Percentiles rank a stretch among this genome's conserved stretches.
phyloP scores from a whole-genome alignment of 2,329 filamentous ascomycete species.

The Aspergillus alliaceus region DNA sequence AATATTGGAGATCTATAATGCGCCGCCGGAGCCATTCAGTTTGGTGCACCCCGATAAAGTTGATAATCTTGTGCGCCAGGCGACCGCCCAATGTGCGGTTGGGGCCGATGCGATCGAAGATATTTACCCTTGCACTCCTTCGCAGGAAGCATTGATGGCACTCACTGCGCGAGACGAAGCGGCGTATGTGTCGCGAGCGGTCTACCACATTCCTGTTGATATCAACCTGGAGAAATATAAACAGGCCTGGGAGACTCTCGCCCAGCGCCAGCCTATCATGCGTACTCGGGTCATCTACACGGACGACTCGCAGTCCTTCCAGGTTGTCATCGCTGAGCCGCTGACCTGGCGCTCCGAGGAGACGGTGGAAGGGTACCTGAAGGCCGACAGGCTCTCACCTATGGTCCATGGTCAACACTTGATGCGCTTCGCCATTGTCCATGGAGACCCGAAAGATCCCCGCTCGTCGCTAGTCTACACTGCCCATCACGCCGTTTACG shows the following conservation, averaged over 20 bases:
- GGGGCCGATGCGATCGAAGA: background rate
- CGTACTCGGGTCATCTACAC: background rate
- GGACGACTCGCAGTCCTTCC: background rate
- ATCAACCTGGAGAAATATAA: background rate
- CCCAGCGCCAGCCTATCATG: background rate
- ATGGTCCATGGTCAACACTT: background rate
- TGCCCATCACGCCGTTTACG: conserved; percentile 45
- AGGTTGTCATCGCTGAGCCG: background rate
- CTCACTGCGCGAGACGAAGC: background rate
- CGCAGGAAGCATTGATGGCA: background rate
- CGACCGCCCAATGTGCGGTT: background rate
- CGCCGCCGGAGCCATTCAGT: background rate
- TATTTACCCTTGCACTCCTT: too few species aligned
- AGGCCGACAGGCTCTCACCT: background rate
- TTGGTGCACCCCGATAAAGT: background rate
- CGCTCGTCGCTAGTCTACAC: conserved; percentile 36
- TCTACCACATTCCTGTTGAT: background rate
- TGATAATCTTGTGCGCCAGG: background rate
- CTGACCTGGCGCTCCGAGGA: background rate
- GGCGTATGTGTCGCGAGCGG: background rate
- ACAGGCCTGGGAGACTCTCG: background rate
- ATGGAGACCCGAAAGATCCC: background rate
- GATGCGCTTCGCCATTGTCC: conserved; percentile 2
- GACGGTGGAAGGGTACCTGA: background rate
- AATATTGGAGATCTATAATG: background rate